Conservation (phyloP, 768 basidiomycete genomes). For the Amanita thiersii region DNA sequence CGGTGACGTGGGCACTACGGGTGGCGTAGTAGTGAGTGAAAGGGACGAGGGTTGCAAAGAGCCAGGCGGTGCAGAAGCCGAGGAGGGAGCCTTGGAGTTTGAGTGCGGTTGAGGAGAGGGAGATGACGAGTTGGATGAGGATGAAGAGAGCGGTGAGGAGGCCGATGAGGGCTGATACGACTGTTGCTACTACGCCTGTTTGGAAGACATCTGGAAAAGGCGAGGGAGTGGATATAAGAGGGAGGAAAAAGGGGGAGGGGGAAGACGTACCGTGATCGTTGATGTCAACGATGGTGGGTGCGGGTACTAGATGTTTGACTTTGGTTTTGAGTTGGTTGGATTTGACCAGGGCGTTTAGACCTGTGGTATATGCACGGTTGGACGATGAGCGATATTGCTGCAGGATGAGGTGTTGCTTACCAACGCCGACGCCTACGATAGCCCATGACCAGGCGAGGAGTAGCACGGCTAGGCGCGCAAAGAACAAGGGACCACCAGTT, state of each 20-base stretch:
- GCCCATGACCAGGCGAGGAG: constrained; percentile 23
- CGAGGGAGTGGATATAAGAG: not conserved
- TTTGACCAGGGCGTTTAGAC: constrained; percentile 18
- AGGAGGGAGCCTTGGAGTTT: constrained; percentile 25
- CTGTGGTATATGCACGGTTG: constrained; percentile 6
- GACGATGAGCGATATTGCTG: constrained; percentile 2
- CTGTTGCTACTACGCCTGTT: constrained; percentile 15
- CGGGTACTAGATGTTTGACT: constrained; percentile 13
- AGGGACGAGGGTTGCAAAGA: constrained; percentile 35
- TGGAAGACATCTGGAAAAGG: constrained; percentile 13
- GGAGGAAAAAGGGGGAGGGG: not conserved
- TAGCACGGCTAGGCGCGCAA: constrained; percentile 18
- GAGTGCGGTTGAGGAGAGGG: constrained; percentile 16
- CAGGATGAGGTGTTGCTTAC: constrained; percentile 8
- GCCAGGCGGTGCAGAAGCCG: constrained; percentile 31
- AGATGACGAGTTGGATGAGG: constrained; percentile 10
- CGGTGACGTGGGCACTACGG: constrained; percentile 27
- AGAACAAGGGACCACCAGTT: constrained; percentile 15
- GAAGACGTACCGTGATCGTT: constrained; percentile 13
- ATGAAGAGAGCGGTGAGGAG: constrained; percentile 11
- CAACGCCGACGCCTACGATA: constrained; percentile 14
- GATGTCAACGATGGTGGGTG: constrained; percentile 12
- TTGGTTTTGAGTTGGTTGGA: constrained; percentile 13
- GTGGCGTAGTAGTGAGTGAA: constrained; percentile 35
- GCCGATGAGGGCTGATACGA: constrained; percentile 13